phyloP scores from a whole-genome alignment of 2,329 filamentous ascomycete genomes.

The Fusarium mundagurra region DNA sequence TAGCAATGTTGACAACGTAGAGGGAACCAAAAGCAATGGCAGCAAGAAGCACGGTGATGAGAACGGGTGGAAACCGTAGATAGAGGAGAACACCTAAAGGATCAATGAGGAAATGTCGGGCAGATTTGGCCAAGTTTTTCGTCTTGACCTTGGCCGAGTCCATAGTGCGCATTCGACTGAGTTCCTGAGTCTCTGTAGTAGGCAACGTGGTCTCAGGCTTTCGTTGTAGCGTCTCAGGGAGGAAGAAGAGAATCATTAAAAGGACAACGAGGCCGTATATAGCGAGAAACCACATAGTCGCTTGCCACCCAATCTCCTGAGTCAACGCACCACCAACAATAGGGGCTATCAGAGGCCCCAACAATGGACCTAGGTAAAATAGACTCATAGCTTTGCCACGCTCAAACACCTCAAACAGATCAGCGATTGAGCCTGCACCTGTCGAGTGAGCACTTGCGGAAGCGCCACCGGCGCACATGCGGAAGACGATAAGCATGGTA shows the following conservation, averaged over 20 bases:
- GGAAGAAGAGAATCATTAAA: slow-evolving; percentile 65
- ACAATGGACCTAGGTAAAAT: slow-evolving; percentile 82
- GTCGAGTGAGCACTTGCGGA: slow-evolving; percentile 85
- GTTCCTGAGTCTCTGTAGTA: slow-evolving; percentile 17
- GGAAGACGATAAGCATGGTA: slow-evolving; percentile 80
- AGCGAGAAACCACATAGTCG: slow-evolving; percentile 80
- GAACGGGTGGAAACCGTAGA: slow-evolving; percentile 77
- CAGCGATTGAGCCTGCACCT: slow-evolving; percentile 83
- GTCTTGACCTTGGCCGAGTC: slow-evolving; percentile 69
- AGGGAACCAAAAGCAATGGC: slow-evolving; percentile 79
- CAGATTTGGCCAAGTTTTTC: slow-evolving; percentile 59
- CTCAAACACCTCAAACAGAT: slow-evolving; percentile 79
- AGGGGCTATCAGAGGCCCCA: slow-evolving; percentile 78
- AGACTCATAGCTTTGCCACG: slow-evolving; percentile 82
- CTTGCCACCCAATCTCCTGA: slow-evolving; percentile 76
- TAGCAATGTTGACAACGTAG: slow-evolving; percentile 80
- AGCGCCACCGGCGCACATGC: slow-evolving; percentile 77
- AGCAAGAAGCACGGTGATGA: slow-evolving; percentile 78
- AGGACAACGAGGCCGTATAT: slow-evolving; percentile 72
- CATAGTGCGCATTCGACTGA: slow-evolving; percentile 65
- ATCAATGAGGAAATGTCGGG: slow-evolving; percentile 74
- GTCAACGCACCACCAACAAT: slow-evolving; percentile 81
- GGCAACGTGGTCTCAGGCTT: slow-evolving; percentile 29
- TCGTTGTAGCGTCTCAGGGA: slow-evolving; percentile 70
- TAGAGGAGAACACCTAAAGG: slow-evolving; percentile 76